phyloP scores from a whole-genome alignment of 1,284 basidiomycete species.

The Naganishia sp. region DNA sequence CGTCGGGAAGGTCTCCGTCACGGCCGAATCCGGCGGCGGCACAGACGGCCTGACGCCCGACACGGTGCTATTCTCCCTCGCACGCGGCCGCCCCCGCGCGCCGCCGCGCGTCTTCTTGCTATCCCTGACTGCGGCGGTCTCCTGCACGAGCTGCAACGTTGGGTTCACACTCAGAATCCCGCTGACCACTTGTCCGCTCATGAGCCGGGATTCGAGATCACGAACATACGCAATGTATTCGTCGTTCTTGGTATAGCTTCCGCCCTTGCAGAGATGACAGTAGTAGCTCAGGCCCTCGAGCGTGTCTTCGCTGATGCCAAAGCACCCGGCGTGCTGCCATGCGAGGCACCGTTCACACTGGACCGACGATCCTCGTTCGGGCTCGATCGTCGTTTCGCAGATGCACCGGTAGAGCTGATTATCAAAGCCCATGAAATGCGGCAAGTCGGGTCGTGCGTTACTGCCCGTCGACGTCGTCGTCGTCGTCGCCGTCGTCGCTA shows the following conservation, averaged over 20 bases:
- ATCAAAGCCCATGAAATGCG: slow-evolving; percentile 52
- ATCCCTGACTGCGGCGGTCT: slow-evolving; percentile 14
- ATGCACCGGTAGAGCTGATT: slow-evolving; percentile 54
- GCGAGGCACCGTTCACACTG: slow-evolving; percentile 85
- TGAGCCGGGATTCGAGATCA: slow-evolving; percentile 23
- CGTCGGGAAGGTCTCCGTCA: background rate
- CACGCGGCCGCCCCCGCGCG: slow-evolving; percentile 18
- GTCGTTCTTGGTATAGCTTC: slow-evolving; percentile 21
- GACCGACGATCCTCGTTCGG: slow-evolving; percentile 89
- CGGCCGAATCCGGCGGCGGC: slow-evolving; percentile 8
- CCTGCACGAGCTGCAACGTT: slow-evolving; percentile 18
- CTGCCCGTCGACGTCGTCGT: slow-evolving; percentile 10
- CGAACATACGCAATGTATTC: slow-evolving; percentile 28
- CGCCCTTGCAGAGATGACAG: slow-evolving; percentile 49
- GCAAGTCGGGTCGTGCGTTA: slow-evolving; percentile 35
- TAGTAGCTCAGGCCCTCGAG: slow-evolving; percentile 66
- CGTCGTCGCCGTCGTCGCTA: background rate
- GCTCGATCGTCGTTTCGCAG: slow-evolving; percentile 54
- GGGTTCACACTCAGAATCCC: slow-evolving; percentile 25
- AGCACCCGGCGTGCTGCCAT: slow-evolving; percentile 90
- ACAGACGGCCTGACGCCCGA: slow-evolving; percentile 11
- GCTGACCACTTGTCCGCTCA: slow-evolving; percentile 21
- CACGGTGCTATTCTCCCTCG: slow-evolving; percentile 17
- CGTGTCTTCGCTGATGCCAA: slow-evolving; percentile 66
- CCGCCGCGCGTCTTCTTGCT: slow-evolving; percentile 29